A percentile compares a stretch with the other conserved stretches of the same genome.
Conservation (phyloP, 768 basidiomycete genomes). For the Panaeolus cyanescens region DNA sequence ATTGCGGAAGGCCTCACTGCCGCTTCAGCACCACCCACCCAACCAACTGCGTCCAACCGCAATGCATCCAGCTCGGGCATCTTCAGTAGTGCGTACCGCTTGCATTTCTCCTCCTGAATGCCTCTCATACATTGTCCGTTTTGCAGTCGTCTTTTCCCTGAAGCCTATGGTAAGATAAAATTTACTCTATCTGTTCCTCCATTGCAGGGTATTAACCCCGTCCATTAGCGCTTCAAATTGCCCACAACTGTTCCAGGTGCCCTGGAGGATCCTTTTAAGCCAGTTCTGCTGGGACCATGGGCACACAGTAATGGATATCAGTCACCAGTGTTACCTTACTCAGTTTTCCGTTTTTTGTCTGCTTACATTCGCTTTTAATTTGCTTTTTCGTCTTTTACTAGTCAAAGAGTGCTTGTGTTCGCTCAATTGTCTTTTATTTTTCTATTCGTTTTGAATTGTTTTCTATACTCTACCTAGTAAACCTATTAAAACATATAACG, state of each 20-base stretch:
- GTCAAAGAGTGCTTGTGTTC: too few species aligned
- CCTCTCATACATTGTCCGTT: not conserved
- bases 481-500: not conserved
- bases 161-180: not conserved
- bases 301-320: too few species aligned
- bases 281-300: too few species aligned
- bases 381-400: too few species aligned
- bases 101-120: not conserved
- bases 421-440: not conserved
- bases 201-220: not conserved
- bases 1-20: constrained; percentile 47
- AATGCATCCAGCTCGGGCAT: constrained; percentile 38
- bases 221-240: not conserved
- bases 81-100: constrained; percentile 19
- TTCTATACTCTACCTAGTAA: too few species aligned
- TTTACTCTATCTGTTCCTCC: too few species aligned
- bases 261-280: not conserved
- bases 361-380: too few species aligned
- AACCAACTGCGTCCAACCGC: constrained; percentile 36
- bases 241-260: not conserved
- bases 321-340: too few species aligned
- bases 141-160: not conserved
- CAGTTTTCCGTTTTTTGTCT: too few species aligned
- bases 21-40: constrained; percentile 59
- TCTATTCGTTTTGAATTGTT: not conserved